Percentiles rank a stretch among this genome's conserved stretches.
Conservation (phyloP, 805 yeast genomes). For the Ogataea philodendri region DNA sequence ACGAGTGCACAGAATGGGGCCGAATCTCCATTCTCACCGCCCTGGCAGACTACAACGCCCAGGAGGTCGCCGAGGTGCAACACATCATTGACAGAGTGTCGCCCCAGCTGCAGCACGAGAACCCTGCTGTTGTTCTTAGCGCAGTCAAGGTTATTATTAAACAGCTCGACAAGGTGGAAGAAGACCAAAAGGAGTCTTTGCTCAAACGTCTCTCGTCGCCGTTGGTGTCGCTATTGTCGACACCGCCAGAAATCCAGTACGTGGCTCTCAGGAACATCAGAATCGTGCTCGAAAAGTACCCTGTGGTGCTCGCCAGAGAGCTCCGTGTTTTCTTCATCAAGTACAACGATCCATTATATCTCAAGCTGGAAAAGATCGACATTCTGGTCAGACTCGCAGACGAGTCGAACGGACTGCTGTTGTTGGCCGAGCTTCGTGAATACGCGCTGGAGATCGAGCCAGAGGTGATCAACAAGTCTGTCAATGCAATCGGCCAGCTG, state of each 20-base stretch:
- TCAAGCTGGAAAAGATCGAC: conserved; percentile 75
- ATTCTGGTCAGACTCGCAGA: conserved; percentile 68
- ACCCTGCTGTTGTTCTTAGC: conserved; percentile 89
- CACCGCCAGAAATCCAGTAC: conserved; percentile 92
- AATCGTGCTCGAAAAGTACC: conserved; percentile 85
- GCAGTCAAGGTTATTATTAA: conserved; percentile 77
- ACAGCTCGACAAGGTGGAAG: conserved; percentile 52
- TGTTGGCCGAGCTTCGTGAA: conserved; percentile 71
- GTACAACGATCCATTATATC: conserved; percentile 77
- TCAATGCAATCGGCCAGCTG: conserved; percentile 66
- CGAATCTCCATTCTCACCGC: conserved; percentile 85
- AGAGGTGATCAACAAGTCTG: conserved; percentile 65
- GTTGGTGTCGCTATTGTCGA: conserved; percentile 78
- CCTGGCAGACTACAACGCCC: conserved; percentile 65
- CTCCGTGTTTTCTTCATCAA: conserved; percentile 87
- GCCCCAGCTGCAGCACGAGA: conserved; percentile 96
- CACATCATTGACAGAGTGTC: conserved; percentile 85
- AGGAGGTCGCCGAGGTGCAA: conserved; percentile 61
- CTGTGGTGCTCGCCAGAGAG: conserved; percentile 72
- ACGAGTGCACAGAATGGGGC: conserved; percentile 99
- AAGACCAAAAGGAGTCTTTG: conserved; percentile 40
- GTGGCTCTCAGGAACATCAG: conserved; percentile 90
- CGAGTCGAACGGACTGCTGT: conserved; percentile 53
- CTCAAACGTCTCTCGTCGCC: conserved; percentile 80
- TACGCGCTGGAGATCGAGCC: conserved; percentile 85